These are phyloP conservation scores for Fraxinus cuspidata DNA, from an alignment of 257 asterid genomes.

Conservation along the genomic window DNA sequence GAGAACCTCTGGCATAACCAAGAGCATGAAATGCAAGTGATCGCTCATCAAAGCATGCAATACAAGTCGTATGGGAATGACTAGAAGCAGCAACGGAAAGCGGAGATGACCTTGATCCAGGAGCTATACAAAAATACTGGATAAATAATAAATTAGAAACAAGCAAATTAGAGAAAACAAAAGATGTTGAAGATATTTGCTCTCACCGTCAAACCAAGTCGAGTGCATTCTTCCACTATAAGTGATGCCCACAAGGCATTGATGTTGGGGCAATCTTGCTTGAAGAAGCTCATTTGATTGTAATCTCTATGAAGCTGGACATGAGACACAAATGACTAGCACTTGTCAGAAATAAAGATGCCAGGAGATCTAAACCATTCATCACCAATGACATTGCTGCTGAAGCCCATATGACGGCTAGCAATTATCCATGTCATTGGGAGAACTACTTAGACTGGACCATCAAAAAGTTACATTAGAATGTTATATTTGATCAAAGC, in stretches of 20 bases:
- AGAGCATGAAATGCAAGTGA: conserved; percentile 96
- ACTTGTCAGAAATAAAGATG: conserved; percentile 6
- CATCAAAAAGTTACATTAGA: conserved; percentile 11
- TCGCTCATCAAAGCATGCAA: conserved; percentile 90
- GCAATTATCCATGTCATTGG: not conserved
- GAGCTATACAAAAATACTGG: conserved; percentile 96
- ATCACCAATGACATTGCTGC: not conserved
- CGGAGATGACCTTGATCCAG: conserved; percentile 98
- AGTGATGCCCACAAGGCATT: conserved; percentile 92
- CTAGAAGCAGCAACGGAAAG: conserved; percentile 94
- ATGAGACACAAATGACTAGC: conserved; percentile 23
- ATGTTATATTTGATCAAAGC: conserved; percentile 5
- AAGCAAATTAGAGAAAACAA: conserved; percentile 11
- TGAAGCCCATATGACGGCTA: not conserved
- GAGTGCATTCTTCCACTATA: conserved; percentile 86
- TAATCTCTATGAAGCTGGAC: conserved; percentile 53
- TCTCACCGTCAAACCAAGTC: conserved; percentile 95
- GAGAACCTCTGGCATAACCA: conserved; percentile 93
- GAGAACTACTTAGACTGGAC: not conserved
- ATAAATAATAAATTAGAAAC: conserved; percentile 45
- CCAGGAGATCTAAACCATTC: conserved; percentile 5
- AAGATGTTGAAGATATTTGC: conserved; percentile 20
- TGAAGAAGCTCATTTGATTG: conserved; percentile 33
- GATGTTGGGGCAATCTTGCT: conserved; percentile 65
- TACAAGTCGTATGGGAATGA: conserved; percentile 84